Evolutionary conservation across 2,329 filamentous ascomycete genomes (phyloP), one percentile per base, ranked within the genome.

Genomic region (Colletotrichum viniferum): DNA sequence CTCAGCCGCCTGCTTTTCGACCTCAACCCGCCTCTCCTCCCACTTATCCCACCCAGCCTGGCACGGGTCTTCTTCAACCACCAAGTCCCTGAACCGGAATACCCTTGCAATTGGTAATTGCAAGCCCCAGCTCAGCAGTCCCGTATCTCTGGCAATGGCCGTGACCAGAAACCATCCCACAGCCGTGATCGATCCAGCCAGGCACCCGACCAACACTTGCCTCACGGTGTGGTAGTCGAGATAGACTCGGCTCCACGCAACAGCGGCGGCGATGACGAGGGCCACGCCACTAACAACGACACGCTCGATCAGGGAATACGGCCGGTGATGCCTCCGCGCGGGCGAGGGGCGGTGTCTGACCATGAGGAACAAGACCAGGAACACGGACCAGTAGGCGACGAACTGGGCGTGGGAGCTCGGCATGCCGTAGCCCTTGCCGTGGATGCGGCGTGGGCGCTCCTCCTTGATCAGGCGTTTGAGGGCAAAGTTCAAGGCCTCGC

Each of bases 371-470:
- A 99, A 88, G 28, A 92, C 89, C 75, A 98, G 86, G 77, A 94
- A 97, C 73, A 98, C 87, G 73, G 95, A 94, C 90, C 98, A 98
- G 88, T 95, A 99, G 71, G 94, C 91, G 76, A 96, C 94, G 83
- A 98, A 99, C 86, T 99, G 97, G 10, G 97, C 94, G 86, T 99
- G 97, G 48, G 96, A 98, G 60, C 87, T 90, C 69, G 97, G 97
- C 97, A 99, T 99, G 80, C 97, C 97, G 82, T 99, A 99, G 78
- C 97, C 97, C 84, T 98, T 98, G 71, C 95, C 96, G 81, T 96
- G 92, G 89, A 88, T 93, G 91, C 94, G 94, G 77, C 89, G 91
- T 32, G 97, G 97, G 65, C 97, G 91, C 84, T 98, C 95, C 84
- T 98, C 95, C 82, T 96, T 97, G 83, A 99, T 96, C 77, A 95